Evolutionary conservation across 805 yeast species (phyloP).

Genomic region (Hanseniaspora nectarophila): DNA sequence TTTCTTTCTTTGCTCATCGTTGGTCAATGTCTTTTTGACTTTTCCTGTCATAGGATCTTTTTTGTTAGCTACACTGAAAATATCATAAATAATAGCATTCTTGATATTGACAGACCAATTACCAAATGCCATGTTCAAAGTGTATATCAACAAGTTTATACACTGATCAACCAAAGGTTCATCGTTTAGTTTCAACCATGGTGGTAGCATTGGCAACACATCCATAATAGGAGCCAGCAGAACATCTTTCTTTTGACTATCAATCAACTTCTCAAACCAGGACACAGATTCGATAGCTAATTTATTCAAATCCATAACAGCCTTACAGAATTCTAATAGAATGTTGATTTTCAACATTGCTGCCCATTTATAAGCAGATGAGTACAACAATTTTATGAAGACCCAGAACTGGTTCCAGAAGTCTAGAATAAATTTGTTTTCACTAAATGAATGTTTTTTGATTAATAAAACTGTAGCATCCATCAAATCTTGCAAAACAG

Average conservation of each 20-base stretch:
- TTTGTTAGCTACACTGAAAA: constrained; percentile 58
- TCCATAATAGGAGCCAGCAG: constrained; percentile 45
- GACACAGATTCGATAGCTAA: constrained; percentile 49
- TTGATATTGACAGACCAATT: constrained; percentile 30
- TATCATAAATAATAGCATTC: constrained; percentile 39
- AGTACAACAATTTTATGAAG: constrained; percentile 56
- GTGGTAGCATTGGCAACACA: constrained; percentile 57
- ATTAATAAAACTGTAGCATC: constrained; percentile 35
- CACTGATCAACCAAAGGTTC: constrained; percentile 53
- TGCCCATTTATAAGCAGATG: constrained; percentile 68
- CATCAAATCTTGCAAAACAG: constrained; percentile 62
- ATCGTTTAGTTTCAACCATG: constrained; percentile 78
- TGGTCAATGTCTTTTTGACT: constrained; percentile 8
- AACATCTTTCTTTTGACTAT: not conserved
- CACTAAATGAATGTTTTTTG: constrained; percentile 19
- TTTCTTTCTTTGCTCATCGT: constrained; percentile 9
- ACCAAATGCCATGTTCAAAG: constrained; percentile 53
- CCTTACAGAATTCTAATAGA: constrained; percentile 73
- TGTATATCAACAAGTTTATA: constrained; percentile 53
- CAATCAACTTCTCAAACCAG: constrained; percentile 7
- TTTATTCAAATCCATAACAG: constrained; percentile 68
- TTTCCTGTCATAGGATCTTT: constrained; percentile 43
- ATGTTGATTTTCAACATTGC: constrained; percentile 40
- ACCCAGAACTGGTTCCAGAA: constrained; percentile 69
- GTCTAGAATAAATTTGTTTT: constrained; percentile 24